Evolutionary conservation across 345 rosid species (phyloP).

Genomic region (Eucalyptus pumila): DNA sequence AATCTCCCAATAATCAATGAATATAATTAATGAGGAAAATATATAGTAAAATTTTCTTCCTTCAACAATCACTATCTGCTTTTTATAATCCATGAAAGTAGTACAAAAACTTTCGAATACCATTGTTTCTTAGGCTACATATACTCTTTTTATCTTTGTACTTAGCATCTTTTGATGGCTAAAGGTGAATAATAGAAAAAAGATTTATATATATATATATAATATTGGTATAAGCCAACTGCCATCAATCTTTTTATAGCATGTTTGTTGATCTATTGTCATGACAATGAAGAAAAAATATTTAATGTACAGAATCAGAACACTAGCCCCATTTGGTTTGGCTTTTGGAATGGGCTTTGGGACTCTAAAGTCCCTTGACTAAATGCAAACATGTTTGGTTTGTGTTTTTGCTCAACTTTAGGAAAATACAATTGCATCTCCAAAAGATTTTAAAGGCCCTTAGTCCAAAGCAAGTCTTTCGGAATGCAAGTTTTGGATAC

Average conservation of each 20-base stretch:
- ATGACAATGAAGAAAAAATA: neutral
- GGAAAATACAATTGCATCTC: too few relatives aligned
- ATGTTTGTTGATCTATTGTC: neutral
- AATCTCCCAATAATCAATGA: neutral
- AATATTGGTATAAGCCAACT: neutral
- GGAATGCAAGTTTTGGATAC: too few relatives aligned
- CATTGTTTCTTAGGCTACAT: neutral
- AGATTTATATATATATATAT: neutral
- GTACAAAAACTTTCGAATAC: neutral
- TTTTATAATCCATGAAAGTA: neutral
- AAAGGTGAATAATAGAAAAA: neutral
- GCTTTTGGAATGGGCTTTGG: too few relatives aligned
- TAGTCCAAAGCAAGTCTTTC: too few relatives aligned
- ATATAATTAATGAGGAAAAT: neutral
- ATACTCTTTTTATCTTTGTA: neutral
- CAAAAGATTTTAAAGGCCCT: too few relatives aligned
- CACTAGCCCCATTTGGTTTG: too few relatives aligned
- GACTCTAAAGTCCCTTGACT: too few relatives aligned
- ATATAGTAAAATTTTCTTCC: neutral
- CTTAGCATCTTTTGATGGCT: neutral
- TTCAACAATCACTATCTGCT: neutral
- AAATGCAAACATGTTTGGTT: too few relatives aligned
- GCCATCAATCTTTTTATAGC: neutral
- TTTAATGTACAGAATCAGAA: neutral
- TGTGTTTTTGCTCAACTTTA: too few relatives aligned